These are phyloP conservation scores for Avena insularis DNA, from an alignment of 176 grass and related monocot species.

Conservation along the genomic window DNA sequence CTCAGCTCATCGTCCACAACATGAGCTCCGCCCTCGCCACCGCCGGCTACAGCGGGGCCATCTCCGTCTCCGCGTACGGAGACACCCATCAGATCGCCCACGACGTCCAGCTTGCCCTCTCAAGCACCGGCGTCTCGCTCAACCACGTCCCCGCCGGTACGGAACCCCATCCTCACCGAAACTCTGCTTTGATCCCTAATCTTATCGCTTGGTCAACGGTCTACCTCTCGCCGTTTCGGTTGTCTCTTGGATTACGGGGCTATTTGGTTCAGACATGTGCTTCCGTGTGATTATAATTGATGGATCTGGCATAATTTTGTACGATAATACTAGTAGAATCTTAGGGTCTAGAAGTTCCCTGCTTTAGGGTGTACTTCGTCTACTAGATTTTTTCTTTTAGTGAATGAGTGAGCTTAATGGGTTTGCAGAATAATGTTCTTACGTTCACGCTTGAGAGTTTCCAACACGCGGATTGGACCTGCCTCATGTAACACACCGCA, in stretches of 20 bases:
- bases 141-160: constrained; percentile 93
- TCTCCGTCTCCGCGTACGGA: constrained; percentile 87
- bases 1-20: constrained; percentile 88
- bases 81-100: constrained; percentile 50
- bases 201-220: background rate
- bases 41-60: constrained; percentile 67
- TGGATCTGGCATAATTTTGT: constrained; percentile 36
- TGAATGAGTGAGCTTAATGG: background rate
- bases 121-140: constrained; percentile 92
- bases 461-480: background rate
- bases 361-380: background rate
- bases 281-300: background rate
- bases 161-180: background rate
- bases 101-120: constrained; percentile 68
- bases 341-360: constrained; percentile 40
- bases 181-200: background rate
- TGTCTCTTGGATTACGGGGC: background rate
- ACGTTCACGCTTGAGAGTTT: background rate
- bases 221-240: background rate
- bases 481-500: background rate
- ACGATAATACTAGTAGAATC: background rate
- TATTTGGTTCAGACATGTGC: background rate
- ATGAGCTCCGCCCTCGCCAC: constrained; percentile 84
- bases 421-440: background rate
- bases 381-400: background rate